Conservation (phyloP, 2,329 filamentous ascomycete species). For the Microsporum audouinii region DNA sequence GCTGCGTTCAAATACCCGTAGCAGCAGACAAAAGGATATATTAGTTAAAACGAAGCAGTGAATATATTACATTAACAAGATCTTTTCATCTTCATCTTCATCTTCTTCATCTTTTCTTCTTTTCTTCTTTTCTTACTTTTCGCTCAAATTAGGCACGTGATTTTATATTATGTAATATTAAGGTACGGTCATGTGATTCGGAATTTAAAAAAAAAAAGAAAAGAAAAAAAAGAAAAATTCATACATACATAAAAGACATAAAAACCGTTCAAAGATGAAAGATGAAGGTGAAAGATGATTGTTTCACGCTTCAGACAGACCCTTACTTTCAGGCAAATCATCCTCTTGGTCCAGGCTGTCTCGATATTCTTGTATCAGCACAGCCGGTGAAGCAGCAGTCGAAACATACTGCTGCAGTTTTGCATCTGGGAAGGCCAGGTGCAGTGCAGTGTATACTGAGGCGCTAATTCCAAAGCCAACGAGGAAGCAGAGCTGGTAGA, state of each 20-base stretch:
- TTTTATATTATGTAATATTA: background rate
- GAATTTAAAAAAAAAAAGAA: background rate
- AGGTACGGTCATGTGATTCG: background rate
- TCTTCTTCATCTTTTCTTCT: background rate
- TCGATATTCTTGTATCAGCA: constrained; percentile 8
- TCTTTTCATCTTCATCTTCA: background rate
- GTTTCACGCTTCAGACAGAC: background rate
- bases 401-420: constrained; percentile 9
- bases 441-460: constrained; percentile 24
- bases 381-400: constrained; percentile 4
- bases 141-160: background rate
- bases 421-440: constrained; percentile 20
- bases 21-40: background rate
- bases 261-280: background rate
- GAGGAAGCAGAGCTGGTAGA: constrained; percentile 35
- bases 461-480: constrained; percentile 33
- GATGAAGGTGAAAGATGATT: background rate
- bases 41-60: background rate
- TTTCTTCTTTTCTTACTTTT: background rate
- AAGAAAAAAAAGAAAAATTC: background rate
- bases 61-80: background rate
- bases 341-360: constrained; percentile 6
- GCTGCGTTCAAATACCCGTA: background rate
- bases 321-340: background rate
- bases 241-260: too few relatives aligned